Percentiles rank a stretch among this genome's conserved stretches.
Conservation (phyloP, 1,284 basidiomycete genomes). For the Tylopilus sp. region DNA sequence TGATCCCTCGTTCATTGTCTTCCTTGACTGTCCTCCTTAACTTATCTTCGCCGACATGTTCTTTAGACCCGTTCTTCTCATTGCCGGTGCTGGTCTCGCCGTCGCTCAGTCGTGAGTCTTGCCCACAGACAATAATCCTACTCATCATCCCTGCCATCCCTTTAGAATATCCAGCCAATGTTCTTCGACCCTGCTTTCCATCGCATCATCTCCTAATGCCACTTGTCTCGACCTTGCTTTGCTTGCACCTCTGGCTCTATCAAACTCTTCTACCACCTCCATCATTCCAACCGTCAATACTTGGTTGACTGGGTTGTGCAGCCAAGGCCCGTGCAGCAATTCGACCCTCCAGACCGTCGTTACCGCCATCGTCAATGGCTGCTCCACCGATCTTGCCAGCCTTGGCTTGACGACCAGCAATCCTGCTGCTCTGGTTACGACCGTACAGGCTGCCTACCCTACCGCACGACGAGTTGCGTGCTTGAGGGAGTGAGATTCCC, state of each 20-base stretch:
- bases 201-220: slow-evolving; percentile 46
- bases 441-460: slow-evolving; percentile 47
- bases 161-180: slow-evolving; percentile 27
- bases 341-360: slow-evolving; percentile 45
- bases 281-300: slow-evolving; percentile 49
- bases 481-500: slow-evolving; percentile 49
- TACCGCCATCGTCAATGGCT: slow-evolving; percentile 45
- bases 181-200: slow-evolving; percentile 33
- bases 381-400: slow-evolving; percentile 44
- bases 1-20: not conserved
- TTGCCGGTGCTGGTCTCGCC: slow-evolving; percentile 40
- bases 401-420: slow-evolving; percentile 24
- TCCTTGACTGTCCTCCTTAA: not conserved
- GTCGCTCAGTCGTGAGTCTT: slow-evolving; percentile 45
- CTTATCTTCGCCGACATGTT: slow-evolving; percentile 19
- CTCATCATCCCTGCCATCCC: slow-evolving; percentile 10
- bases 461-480: slow-evolving; percentile 48
- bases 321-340: slow-evolving; percentile 53
- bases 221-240: slow-evolving; percentile 51
- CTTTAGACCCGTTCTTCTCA: slow-evolving; percentile 31
- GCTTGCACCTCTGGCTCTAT: slow-evolving; percentile 42
- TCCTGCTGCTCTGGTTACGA: slow-evolving; percentile 1
- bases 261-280: slow-evolving; percentile 39
- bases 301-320: slow-evolving; percentile 58
- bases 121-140: not conserved